A percentile compares a stretch with the other conserved stretches of the same genome.
Conservation (phyloP, 208 protist species). For the Crithidia mellificae region DNA sequence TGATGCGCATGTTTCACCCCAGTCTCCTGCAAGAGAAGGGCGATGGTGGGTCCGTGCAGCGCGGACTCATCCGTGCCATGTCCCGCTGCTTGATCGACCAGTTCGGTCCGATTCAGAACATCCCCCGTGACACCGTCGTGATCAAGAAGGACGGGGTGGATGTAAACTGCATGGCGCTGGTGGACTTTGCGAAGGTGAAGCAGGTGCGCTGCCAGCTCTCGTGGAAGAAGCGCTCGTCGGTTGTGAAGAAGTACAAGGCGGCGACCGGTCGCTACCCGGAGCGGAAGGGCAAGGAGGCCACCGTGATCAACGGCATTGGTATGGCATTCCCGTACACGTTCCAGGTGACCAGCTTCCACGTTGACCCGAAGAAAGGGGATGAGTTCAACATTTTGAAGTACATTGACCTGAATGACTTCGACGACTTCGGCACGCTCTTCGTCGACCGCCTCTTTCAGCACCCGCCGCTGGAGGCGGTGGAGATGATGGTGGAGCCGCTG, state of each 20-base stretch:
- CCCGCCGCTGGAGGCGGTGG: constrained; percentile 47
- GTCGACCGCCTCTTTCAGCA: constrained; percentile 63
- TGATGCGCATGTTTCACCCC: constrained; percentile 80
- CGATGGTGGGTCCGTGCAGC: constrained; percentile 49
- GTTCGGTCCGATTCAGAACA: constrained; percentile 53
- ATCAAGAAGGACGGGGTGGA: constrained; percentile 49
- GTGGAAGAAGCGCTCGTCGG: constrained; percentile 49
- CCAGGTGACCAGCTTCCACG: constrained; percentile 75
- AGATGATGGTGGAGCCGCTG: constrained; percentile 69
- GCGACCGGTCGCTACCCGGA: constrained; percentile 6
- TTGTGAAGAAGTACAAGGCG: constrained; percentile 31
- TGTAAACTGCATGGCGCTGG: constrained; percentile 73
- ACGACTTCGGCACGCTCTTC: constrained; percentile 68
- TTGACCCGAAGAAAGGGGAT: constrained; percentile 45
- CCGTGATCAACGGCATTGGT: constrained; percentile 30
- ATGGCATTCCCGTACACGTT: constrained; percentile 42
- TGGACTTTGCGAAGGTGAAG: constrained; percentile 72
- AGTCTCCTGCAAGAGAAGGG: constrained; percentile 43
- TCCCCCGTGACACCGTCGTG: constrained; percentile 56
- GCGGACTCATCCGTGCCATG: constrained; percentile 80
- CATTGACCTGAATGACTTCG: constrained; percentile 69
- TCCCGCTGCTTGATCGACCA: constrained; percentile 60
- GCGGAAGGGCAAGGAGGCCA: constrained; percentile 16
- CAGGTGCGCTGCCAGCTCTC: constrained; percentile 70
- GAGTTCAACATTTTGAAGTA: constrained; percentile 69